Evolutionary conservation across 495 filamentous ascomycete species (phyloP).

Genomic region (Aspergillus steynii): DNA sequence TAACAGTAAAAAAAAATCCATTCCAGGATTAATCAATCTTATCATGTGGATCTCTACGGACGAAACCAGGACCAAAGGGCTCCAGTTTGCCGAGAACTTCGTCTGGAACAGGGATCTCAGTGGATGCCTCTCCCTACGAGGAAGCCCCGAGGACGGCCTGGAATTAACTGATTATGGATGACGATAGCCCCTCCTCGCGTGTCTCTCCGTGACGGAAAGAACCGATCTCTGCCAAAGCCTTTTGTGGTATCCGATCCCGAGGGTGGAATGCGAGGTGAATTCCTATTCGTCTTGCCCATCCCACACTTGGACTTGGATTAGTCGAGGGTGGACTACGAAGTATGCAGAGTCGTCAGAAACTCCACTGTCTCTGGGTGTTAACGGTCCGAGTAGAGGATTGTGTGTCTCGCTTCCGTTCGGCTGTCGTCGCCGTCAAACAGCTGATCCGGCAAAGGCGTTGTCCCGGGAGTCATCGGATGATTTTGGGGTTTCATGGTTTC

Average conservation of each 20-base stretch:
- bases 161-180: background rate
- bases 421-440: background rate
- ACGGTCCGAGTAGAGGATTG: background rate
- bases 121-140: background rate
- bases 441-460: background rate
- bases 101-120: background rate
- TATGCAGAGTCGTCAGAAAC: background rate
- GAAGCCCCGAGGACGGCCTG: background rate
- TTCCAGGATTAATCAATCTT: conserved; percentile 25
- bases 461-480: background rate
- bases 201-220: background rate
- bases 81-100: conserved; percentile 13
- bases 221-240: background rate
- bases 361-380: background rate
- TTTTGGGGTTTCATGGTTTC: background rate
- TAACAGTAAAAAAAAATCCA: conserved; percentile 6
- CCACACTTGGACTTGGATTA: background rate
- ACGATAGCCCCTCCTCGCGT: background rate
- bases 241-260: background rate
- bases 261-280: background rate
- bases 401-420: background rate
- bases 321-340: background rate
- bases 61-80: background rate
- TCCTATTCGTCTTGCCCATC: background rate
- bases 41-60: conserved; percentile 27